phyloP scores from a whole-genome alignment of 1,284 basidiomycete genomes.

The Irpex lacteus region DNA sequence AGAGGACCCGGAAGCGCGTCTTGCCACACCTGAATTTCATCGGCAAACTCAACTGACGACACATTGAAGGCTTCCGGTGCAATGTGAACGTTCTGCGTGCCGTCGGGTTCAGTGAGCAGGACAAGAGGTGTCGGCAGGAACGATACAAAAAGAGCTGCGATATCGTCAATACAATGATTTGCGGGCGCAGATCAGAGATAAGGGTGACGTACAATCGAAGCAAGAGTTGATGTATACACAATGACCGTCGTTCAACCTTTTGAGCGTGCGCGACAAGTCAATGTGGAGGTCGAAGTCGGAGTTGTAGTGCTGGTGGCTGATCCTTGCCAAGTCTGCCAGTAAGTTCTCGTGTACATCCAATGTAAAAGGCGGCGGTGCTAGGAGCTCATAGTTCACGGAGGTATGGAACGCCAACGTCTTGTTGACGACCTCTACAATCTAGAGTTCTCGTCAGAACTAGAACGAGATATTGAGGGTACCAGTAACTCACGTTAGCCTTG shows the following conservation, averaged over 20 bases:
- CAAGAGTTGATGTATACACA: slow-evolving; percentile 54
- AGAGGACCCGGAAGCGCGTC: slow-evolving; percentile 46
- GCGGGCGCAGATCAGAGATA: neutral
- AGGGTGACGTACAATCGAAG: slow-evolving; percentile 44
- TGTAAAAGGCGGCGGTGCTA: slow-evolving; percentile 52
- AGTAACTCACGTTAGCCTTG: slow-evolving; percentile 43
- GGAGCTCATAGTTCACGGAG: slow-evolving; percentile 54
- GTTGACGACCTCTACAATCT: slow-evolving; percentile 57
- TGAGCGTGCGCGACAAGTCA: slow-evolving; percentile 50
- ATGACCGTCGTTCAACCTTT: slow-evolving; percentile 57
- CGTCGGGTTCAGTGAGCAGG: slow-evolving; percentile 43
- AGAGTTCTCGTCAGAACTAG: slow-evolving; percentile 1
- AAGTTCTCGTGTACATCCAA: slow-evolving; percentile 56
- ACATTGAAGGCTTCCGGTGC: slow-evolving; percentile 58
- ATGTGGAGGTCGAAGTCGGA: slow-evolving; percentile 55
- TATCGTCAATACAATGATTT: neutral
- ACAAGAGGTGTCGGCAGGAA: slow-evolving; percentile 55
- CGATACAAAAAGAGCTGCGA: slow-evolving; percentile 44
- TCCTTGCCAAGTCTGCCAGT: slow-evolving; percentile 46
- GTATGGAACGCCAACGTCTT: slow-evolving; percentile 61
- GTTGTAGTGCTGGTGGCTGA: slow-evolving; percentile 39
- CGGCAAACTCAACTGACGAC: slow-evolving; percentile 49
- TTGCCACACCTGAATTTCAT: slow-evolving; percentile 54
- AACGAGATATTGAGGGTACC: neutral
- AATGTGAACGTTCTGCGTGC: slow-evolving; percentile 49